A percentile compares a stretch with the other conserved stretches of the same genome.
These are phyloP conservation scores for Naganishia liquefaciens DNA, from an alignment of 1,284 basidiomycete genomes.

Conservation along the genomic window DNA sequence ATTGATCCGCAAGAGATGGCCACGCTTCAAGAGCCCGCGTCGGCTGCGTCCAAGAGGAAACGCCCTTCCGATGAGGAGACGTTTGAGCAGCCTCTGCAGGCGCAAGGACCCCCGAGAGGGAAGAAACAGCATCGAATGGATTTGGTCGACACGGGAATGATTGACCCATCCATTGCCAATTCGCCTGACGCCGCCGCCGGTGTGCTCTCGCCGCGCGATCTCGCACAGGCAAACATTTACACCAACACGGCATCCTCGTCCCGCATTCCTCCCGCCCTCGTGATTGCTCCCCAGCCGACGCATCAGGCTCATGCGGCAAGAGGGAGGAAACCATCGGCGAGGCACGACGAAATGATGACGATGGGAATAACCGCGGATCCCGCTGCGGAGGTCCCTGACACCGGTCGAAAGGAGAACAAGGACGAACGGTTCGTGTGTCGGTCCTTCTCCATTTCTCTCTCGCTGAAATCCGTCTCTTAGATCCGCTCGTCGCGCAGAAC, in stretches of 20 bases:
- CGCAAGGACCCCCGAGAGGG: not conserved
- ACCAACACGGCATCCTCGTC: too few relatives aligned
- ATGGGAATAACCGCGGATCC: not conserved
- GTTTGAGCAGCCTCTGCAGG: slow-evolving; percentile 20
- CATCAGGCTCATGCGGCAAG: not conserved
- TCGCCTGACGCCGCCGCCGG: too few relatives aligned
- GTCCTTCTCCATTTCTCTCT: not conserved
- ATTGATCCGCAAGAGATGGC: not conserved
- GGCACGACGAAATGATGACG: slow-evolving; percentile 9
- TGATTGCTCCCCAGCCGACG: too few relatives aligned
- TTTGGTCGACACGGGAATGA: too few relatives aligned
- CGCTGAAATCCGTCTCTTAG: slow-evolving; percentile 15
- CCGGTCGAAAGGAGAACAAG: slow-evolving; percentile 21
- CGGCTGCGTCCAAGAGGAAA: slow-evolving; percentile 12
- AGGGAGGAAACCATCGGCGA: slow-evolving; percentile 28
- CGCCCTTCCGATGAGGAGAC: slow-evolving; percentile 29
- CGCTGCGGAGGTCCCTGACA: slow-evolving; percentile 23
- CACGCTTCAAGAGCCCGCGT: not conserved
- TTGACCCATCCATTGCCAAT: too few relatives aligned
- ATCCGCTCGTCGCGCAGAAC: slow-evolving; percentile 45
- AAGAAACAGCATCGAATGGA: too few relatives aligned
- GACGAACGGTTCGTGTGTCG: slow-evolving; percentile 13
- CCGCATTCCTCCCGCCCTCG: too few relatives aligned
- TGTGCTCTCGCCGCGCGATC: too few relatives aligned
- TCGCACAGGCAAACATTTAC: too few relatives aligned